Base-by-base conservation (phyloP, 768 basidiomycete species). In the Infundibulicybe gibba region DNA sequence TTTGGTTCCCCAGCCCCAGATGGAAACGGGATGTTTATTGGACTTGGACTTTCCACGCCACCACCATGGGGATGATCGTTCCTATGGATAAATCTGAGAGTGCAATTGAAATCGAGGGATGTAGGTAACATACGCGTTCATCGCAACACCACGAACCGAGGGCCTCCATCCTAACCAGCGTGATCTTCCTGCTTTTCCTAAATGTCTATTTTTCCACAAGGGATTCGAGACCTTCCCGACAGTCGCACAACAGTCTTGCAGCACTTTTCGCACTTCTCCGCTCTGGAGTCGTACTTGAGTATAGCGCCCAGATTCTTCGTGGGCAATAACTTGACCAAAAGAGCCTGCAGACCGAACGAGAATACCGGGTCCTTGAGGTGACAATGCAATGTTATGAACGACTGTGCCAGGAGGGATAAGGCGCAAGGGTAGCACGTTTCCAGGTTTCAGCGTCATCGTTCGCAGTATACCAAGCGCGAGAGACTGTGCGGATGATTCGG, bases 31-130 rank as follows among this genome's bases (percentile, higher is more conserved):
- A 62, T 94, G 85, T 61, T 91, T 95, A 80, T 94, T 85, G 48
- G 90, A 91, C 76, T 99, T 98, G 50, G 88, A 90, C 67, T 95
- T 97, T 56, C 95, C 95, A 69, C 95, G 87, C 66, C 95, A 73
- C 95, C 94, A 67, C 94, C 94, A 62, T 97, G 94, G 50, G 95
- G 94, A 67, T 94, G 92, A 66, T 94, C 92, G 45, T 77, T 79
- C 40, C 90, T 93, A 47, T 8, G 44, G 19, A 25, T n/a, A 19
- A 32, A 32, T 54, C 32, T 44, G 39, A 21, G 35, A 16, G 6
- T 40, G 37, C n/a, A 21, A 32, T 20, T 31, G 17, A 43, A 31
- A 37, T 3, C n/a, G n/a, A 34, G 13, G 39, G 41, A 37, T 32
- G 20, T 43, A 41, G 16, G 17, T 44, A 44, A 75, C 87, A 37